These are phyloP conservation scores for Priceomyces castillae DNA, from an alignment of 805 yeast genomes.

Conservation along the genomic window DNA sequence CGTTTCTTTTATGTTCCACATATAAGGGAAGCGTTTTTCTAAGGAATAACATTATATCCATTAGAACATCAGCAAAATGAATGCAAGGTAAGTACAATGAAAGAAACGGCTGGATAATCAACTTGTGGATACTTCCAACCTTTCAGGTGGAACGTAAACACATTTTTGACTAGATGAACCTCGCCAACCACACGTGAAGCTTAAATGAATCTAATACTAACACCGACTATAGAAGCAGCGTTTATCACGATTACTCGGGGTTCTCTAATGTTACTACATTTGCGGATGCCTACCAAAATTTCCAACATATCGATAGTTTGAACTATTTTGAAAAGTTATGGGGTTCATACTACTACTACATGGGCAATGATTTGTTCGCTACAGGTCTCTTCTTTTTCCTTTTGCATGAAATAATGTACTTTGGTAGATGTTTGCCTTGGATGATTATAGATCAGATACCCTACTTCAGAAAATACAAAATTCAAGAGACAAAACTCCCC, in stretches of 20 bases:
- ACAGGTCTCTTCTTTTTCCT: slow-evolving; percentile 83
- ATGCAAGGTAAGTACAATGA: background rate
- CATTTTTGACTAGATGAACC: too few species aligned
- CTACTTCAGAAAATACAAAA: slow-evolving; percentile 79
- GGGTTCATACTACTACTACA: slow-evolving; percentile 85
- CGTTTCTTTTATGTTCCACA: slow-evolving; percentile 3
- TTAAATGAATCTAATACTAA: slow-evolving; percentile 4
- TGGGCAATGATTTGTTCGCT: slow-evolving; percentile 85
- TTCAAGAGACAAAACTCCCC: slow-evolving; percentile 84
- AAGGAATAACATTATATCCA: background rate
- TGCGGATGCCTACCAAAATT: slow-evolving; percentile 27
- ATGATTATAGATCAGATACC: slow-evolving; percentile 81
- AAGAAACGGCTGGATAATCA: background rate
- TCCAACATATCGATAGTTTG: slow-evolving; percentile 19
- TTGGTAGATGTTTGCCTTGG: slow-evolving; percentile 94
- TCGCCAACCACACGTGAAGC: too few species aligned
- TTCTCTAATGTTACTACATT: slow-evolving; percentile 31
- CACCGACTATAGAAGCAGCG: slow-evolving; percentile 11
- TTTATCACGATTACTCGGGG: slow-evolving; percentile 33
- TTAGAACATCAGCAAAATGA: background rate
- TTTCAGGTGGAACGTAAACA: too few species aligned
- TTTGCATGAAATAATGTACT: slow-evolving; percentile 85
- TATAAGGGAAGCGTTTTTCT: background rate
- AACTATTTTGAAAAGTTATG: slow-evolving; percentile 63
- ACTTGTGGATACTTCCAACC: too few species aligned